Conservation (phyloP, 306 rosid species). For the Medicago ruthenica region DNA sequence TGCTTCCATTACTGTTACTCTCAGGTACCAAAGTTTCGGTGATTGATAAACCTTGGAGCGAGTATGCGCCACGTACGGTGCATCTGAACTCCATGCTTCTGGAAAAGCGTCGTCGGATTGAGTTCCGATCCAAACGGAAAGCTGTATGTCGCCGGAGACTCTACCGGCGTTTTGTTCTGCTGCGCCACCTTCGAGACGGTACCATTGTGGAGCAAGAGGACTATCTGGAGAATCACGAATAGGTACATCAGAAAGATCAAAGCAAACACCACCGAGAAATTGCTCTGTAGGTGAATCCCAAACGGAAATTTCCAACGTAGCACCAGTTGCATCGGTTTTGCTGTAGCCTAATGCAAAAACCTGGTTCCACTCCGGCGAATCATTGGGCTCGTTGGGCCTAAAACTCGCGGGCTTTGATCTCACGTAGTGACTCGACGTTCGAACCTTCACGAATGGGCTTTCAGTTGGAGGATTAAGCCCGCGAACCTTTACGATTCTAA, state of each 20-base stretch:
- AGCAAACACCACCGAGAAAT: slow-evolving; percentile 82
- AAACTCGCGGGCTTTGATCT: slow-evolving; percentile 61
- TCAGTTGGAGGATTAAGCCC: slow-evolving; percentile 58
- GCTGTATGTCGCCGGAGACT: slow-evolving; percentile 57
- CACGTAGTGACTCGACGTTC: slow-evolving; percentile 49
- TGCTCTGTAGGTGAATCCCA: slow-evolving; percentile 70
- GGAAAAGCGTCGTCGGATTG: slow-evolving; percentile 59
- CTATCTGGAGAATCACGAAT: slow-evolving; percentile 58
- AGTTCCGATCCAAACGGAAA: slow-evolving; percentile 57
- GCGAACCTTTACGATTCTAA: slow-evolving; percentile 78
- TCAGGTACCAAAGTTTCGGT: slow-evolving; percentile 57
- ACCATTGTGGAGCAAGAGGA: slow-evolving; percentile 64
- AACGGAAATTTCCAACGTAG: slow-evolving; percentile 72
- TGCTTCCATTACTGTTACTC: slow-evolving; percentile 51
- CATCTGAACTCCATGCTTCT: slow-evolving; percentile 53
- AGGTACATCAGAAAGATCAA: slow-evolving; percentile 58
- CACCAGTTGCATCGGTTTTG: slow-evolving; percentile 56
- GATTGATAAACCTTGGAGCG: slow-evolving; percentile 60
- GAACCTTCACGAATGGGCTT: slow-evolving; percentile 65
- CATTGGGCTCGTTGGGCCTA: slow-evolving; percentile 67
- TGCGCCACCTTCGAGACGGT: slow-evolving; percentile 52
- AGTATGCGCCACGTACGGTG: slow-evolving; percentile 55
- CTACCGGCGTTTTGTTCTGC: slow-evolving; percentile 44
- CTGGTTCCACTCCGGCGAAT: slow-evolving; percentile 86
- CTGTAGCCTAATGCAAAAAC: slow-evolving; percentile 65